Evolutionary conservation across 352 stramenopile genomes (phyloP).

Genomic region (Globisporangium paddicum): DNA sequence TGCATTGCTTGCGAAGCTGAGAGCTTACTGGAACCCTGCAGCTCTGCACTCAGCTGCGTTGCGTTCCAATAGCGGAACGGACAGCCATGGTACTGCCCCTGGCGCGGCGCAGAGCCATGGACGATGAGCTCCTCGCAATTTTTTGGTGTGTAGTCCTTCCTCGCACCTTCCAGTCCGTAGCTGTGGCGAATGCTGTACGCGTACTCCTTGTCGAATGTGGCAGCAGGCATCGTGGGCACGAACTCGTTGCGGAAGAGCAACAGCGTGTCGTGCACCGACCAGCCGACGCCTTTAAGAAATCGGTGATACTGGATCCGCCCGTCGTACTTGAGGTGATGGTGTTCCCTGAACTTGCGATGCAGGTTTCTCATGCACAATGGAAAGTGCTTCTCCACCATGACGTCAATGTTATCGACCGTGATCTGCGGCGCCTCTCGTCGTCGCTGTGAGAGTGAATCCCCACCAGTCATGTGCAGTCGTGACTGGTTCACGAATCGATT

Average conservation of each 20-base stretch:
- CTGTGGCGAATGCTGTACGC: conserved; percentile 86
- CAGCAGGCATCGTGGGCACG: conserved; percentile 39
- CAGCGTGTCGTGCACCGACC: conserved; percentile 73
- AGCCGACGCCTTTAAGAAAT: conserved; percentile 82
- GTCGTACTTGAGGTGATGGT: conserved; percentile 86
- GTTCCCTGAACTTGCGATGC: conserved; percentile 61
- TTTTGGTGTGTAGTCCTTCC: conserved; percentile 63
- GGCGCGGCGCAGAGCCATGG: conserved; percentile 27
- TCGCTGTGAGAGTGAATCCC: neutral
- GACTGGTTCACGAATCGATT: conserved; percentile 30
- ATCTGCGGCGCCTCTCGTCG: conserved; percentile 19
- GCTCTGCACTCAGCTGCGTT: conserved; percentile 32
- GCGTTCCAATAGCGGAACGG: conserved; percentile 76
- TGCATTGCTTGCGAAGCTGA: conserved; percentile 13
- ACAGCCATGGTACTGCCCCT: conserved; percentile 73
- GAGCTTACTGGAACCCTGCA: conserved; percentile 50
- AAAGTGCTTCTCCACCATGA: conserved; percentile 45
- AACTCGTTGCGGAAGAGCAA: conserved; percentile 79
- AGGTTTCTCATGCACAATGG: conserved; percentile 80
- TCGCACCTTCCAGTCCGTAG: conserved; percentile 76
- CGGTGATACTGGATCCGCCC: conserved; percentile 78
- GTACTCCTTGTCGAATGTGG: conserved; percentile 82
- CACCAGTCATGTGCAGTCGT: conserved; percentile 16
- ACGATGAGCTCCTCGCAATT: conserved; percentile 55
- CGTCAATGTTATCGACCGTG: conserved; percentile 76